Conservation (phyloP, 352 stramenopile genomes). For the Globisporangium carolinianum region DNA sequence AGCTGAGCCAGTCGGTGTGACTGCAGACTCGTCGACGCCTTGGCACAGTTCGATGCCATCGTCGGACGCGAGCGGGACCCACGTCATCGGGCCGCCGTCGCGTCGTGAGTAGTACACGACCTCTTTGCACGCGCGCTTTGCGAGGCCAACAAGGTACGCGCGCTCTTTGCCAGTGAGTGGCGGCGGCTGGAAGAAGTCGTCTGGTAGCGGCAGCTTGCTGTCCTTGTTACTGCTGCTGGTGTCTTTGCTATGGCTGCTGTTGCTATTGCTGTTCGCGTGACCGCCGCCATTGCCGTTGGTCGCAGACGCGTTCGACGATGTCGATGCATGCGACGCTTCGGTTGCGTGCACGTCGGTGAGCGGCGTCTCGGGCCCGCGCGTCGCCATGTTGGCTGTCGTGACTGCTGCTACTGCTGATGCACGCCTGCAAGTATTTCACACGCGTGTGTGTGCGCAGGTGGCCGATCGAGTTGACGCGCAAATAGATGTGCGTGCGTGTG, state of each 20-base stretch:
- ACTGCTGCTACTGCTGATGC: too few species aligned
- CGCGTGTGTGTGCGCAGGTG: too few species aligned
- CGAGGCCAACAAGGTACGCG: constrained; percentile 60
- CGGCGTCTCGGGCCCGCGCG: too few species aligned
- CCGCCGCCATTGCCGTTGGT: not conserved
- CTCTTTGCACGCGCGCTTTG: constrained; percentile 78
- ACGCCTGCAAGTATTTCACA: too few species aligned
- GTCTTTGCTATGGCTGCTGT: not conserved
- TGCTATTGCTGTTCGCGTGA: not conserved
- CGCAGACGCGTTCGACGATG: constrained; percentile 5
- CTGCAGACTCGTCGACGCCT: constrained; percentile 42
- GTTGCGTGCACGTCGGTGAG: not conserved
- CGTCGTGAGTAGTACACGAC: constrained; percentile 79
- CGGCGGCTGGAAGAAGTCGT: constrained; percentile 64
- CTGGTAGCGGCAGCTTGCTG: constrained; percentile 51
- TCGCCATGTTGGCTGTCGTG: too few species aligned
- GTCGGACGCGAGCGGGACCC: constrained; percentile 63
- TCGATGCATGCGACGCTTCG: constrained; percentile 6
- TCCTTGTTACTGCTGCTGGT: not conserved
- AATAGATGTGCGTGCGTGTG: too few species aligned
- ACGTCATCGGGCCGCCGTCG: constrained; percentile 62
- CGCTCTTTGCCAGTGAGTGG: constrained; percentile 53
- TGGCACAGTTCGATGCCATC: constrained; percentile 74
- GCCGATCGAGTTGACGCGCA: too few species aligned
- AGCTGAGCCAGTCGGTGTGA: not conserved